A percentile compares a stretch with the other conserved stretches of the same genome.
Conservation (phyloP, 495 filamentous ascomycete genomes). For the Xylaria intraflava region DNA sequence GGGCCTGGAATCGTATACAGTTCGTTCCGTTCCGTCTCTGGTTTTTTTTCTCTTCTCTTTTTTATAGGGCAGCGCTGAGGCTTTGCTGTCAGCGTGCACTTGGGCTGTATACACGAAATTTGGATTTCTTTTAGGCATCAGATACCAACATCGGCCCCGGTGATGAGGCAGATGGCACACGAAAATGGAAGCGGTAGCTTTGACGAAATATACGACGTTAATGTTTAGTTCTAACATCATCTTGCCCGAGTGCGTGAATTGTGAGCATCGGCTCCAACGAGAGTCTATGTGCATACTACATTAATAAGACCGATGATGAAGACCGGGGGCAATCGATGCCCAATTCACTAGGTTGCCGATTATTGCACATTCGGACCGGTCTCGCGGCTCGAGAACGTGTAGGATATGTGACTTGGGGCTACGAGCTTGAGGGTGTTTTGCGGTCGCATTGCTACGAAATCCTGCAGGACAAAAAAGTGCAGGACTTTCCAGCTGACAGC, state of each 20-base stretch:
- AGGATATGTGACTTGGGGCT: too few species aligned
- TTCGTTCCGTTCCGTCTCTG: too few species aligned
- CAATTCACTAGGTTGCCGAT: background rate
- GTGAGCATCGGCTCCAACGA: background rate
- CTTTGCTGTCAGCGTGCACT: background rate
- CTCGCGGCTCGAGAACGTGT: too few species aligned
- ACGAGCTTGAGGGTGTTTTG: too few species aligned
- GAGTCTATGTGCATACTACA: background rate
- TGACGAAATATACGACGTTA: conserved; percentile 10
- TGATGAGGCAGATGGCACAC: conserved; percentile 22
- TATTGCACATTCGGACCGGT: too few species aligned
- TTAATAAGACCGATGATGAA: background rate
- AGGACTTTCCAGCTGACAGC: too few species aligned
- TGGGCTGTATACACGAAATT: background rate
- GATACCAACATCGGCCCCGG: conserved; percentile 23
- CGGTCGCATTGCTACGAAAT: too few species aligned
- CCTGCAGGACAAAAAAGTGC: too few species aligned
- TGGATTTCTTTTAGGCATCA: conserved; percentile 18
- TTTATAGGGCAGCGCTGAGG: background rate
- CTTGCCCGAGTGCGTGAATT: background rate
- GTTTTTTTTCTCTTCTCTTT: background rate
- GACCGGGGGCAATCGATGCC: background rate
- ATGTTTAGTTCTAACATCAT: background rate
- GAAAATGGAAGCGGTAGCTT: conserved; percentile 24
- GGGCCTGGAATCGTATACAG: background rate